Evolutionary conservation across 2,329 filamentous ascomycete species (phyloP).

Genomic region (Monilinia laxa): DNA sequence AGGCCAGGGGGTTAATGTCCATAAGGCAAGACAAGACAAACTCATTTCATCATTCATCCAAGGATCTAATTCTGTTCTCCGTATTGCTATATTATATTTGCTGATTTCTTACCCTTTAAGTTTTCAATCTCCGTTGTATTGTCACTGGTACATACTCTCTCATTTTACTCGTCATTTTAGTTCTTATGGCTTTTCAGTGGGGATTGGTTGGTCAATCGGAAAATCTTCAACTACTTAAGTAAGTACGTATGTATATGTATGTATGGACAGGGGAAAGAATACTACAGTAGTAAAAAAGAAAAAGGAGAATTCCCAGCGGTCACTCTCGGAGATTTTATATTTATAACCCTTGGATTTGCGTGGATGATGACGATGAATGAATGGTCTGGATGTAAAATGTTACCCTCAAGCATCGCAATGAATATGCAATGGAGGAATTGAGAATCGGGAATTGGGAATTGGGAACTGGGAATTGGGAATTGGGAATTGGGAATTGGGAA

Average conservation of each 20-base stretch:
- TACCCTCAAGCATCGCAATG: neutral
- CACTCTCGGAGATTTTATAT: slow-evolving; percentile 20
- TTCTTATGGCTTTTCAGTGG: neutral
- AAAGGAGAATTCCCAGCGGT: slow-evolving; percentile 15
- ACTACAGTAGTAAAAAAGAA: too few relatives aligned
- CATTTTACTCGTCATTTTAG: slow-evolving; percentile 14
- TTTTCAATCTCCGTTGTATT: slow-evolving; percentile 4
- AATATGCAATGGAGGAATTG: neutral
- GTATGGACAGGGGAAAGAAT: neutral
- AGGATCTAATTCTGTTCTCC: neutral
- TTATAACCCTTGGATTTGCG: neutral
- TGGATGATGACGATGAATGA: neutral
- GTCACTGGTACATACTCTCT: neutral
- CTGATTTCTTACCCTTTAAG: neutral
- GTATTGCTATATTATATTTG: neutral
- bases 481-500: neutral
- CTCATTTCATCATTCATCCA: neutral
- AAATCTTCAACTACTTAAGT: slow-evolving; percentile 11
- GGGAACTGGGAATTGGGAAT: neutral
- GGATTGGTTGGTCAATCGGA: slow-evolving; percentile 6
- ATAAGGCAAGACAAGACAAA: slow-evolving; percentile 1
- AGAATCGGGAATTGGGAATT: too few relatives aligned
- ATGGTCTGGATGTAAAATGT: neutral
- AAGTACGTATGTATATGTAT: neutral
- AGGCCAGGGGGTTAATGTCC: neutral